Conservation (phyloP, 768 basidiomycete species). For the Hypholoma sublateritium region DNA sequence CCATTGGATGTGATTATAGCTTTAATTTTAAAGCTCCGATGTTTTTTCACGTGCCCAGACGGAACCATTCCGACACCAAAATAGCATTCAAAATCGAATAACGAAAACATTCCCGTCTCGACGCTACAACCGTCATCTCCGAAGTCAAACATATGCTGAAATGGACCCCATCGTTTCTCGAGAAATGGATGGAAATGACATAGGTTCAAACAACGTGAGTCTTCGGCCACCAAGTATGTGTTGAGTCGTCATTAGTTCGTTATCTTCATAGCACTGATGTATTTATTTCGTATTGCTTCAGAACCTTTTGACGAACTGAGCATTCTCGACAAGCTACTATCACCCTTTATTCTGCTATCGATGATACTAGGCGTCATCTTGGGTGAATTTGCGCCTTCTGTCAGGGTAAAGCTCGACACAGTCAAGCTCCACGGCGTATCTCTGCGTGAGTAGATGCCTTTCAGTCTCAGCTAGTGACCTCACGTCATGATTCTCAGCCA, state of each 20-base stretch:
- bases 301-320: slow-evolving; percentile 42
- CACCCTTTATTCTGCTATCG: slow-evolving; percentile 61
- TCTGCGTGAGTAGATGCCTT: slow-evolving; percentile 54
- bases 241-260: not conserved
- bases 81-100: slow-evolving; percentile 11
- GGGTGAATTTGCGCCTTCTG: slow-evolving; percentile 61
- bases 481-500: slow-evolving; percentile 44
- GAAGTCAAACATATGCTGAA: not conserved
- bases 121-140: too few species aligned
- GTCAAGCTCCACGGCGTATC: slow-evolving; percentile 69
- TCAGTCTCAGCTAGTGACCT: not conserved
- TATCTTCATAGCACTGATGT: too few species aligned
- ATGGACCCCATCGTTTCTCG: not conserved
- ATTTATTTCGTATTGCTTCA: slow-evolving; percentile 9
- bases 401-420: slow-evolving; percentile 62
- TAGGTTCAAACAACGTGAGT: not conserved
- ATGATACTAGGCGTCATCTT: slow-evolving; percentile 81
- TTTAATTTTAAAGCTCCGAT: too few species aligned
- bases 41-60: too few species aligned
- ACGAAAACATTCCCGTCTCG: too few species aligned
- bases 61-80: not conserved
- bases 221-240: not conserved
- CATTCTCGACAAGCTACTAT: slow-evolving; percentile 59
- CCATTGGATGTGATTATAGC: too few species aligned
- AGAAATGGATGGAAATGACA: not conserved